Conservation (phyloP, 2,329 filamentous ascomycete species). For the Leptodontidium sp. region DNA sequence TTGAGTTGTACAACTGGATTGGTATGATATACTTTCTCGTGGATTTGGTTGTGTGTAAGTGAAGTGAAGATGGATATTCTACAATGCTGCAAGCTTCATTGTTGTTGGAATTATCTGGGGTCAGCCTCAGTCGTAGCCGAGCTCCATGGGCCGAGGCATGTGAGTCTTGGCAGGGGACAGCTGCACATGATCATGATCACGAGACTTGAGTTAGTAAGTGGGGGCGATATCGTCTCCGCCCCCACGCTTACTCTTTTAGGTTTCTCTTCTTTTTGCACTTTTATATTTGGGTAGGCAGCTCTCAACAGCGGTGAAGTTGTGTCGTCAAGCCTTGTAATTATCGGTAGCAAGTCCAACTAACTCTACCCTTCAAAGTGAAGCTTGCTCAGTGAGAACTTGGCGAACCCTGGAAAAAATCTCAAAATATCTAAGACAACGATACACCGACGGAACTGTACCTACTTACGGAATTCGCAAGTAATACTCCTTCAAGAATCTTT, state of each 20-base stretch:
- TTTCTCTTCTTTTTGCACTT: background rate
- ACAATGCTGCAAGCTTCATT: background rate
- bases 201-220: background rate
- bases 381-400: too few relatives aligned
- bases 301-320: too few relatives aligned
- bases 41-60: too few relatives aligned
- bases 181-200: background rate
- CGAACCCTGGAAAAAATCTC: too few relatives aligned
- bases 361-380: too few relatives aligned
- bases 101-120: slow-evolving; percentile 19
- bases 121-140: background rate
- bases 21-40: too few relatives aligned
- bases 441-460: too few relatives aligned
- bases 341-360: too few relatives aligned
- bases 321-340: too few relatives aligned
- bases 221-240: too few relatives aligned
- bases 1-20: too few relatives aligned
- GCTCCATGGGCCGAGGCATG: slow-evolving; percentile 12
- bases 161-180: background rate
- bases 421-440: background rate
- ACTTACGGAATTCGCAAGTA: background rate
- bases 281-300: too few relatives aligned
- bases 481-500: background rate
- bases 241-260: background rate
- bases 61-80: background rate